Evolutionary conservation across 1,284 basidiomycete genomes (phyloP).

Genomic region (Apiotrichum akiyoshidainum): DNA sequence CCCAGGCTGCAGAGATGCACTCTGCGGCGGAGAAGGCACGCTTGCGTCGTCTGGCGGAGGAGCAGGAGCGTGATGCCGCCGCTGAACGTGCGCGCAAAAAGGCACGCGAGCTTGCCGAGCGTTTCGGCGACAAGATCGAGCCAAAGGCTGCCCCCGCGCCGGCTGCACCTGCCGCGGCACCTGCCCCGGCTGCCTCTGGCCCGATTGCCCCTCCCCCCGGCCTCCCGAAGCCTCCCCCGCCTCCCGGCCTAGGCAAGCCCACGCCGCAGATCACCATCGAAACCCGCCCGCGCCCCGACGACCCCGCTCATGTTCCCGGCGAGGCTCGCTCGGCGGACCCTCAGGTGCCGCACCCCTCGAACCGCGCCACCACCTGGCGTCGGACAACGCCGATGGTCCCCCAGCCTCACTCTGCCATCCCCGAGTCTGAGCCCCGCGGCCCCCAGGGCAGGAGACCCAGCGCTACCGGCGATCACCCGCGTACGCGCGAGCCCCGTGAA

Average conservation of each 20-base stretch:
- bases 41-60: conserved; percentile 67
- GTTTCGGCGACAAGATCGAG: conserved; percentile 54
- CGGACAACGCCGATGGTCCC: conserved; percentile 8
- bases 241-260: conserved; percentile 15
- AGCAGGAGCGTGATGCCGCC: conserved; percentile 76
- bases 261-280: conserved; percentile 16
- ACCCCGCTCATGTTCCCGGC: background rate
- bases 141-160: background rate
- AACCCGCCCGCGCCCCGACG: conserved; percentile 3
- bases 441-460: background rate
- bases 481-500: background rate
- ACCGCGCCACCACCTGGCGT: conserved; percentile 16
- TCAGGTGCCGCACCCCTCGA: conserved; percentile 2
- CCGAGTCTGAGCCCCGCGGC: background rate
- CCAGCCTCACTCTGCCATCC: background rate
- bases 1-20: conserved; percentile 81
- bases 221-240: conserved; percentile 8
- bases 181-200: background rate
- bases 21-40: conserved; percentile 81
- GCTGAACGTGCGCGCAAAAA: conserved; percentile 79
- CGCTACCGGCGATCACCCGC: background rate
- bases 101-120: conserved; percentile 77
- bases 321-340: background rate
- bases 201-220: conserved; percentile 2
- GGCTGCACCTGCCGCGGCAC: background rate